Evolutionary conservation across 192 early-diverging fungal species (phyloP), one percentile per base, ranked within the genome.

Genomic region (Backusella liffmaniae): DNA sequence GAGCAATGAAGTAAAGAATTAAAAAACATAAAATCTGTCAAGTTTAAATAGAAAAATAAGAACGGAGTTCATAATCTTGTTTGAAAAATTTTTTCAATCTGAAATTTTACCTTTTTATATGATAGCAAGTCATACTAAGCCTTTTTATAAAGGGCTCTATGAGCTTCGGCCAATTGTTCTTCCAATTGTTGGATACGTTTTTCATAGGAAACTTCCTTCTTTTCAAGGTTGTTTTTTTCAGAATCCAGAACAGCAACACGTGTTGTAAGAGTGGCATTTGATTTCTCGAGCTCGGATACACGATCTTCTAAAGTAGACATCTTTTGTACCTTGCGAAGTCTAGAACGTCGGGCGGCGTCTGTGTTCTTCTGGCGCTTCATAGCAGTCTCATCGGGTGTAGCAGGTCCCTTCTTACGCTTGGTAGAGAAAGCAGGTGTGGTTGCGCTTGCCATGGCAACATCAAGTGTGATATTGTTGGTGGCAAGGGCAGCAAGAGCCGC

Each of bases 321-420:
- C 78, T 89, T 88, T 73, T 90, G 86, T 26, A 94, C 85, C 85
- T 98, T 98, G 82, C 93, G 91, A 76, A 92, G 85, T 32, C 97
- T 91, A 30, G 94, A 96, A 66, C 97, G 90, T 53, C 97, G 94
- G 0, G 97, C 97, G 9, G 96, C 95, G 79, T 97, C 96, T 3
- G 97, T 99, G 84, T 99, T 96, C 88, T 88, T 88, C 67, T 85
- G 85, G 21, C 90, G 84, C 73, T 91, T 91, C 49, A 88, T 51
- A 9, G 85, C 77, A 6, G 80, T 73, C 9, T 90, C 88, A 74
- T 87, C 83, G 75, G 70, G 35, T n/a, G 84, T 76, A 49, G 39
- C 66, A n/a, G 76, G 18, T 5, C 80, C 51, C 70, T 81, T 81
- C 70, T 71, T 71, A 13, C 21, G 30, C 21, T 56, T 62, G 0